phyloP scores from a whole-genome alignment of 1,139 yeast species.

The Yamadazyma membranifaciens region DNA sequence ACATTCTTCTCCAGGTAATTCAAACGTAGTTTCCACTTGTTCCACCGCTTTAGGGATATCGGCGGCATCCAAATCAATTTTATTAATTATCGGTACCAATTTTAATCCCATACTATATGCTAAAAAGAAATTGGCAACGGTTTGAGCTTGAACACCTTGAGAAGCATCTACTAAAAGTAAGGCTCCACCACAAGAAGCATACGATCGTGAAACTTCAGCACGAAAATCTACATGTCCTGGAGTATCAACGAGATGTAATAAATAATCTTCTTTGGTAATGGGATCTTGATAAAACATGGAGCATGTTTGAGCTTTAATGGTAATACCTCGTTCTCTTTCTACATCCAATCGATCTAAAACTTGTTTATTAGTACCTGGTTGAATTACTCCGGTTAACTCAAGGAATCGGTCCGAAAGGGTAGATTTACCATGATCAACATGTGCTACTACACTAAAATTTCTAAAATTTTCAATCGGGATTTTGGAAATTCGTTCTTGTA shows the following conservation, averaged over 20 bases:
- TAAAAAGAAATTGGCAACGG: slow-evolving; percentile 90
- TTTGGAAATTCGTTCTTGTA: slow-evolving; percentile 55
- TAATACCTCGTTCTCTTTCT: slow-evolving; percentile 92
- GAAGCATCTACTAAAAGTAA: slow-evolving; percentile 86
- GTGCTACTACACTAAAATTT: slow-evolving; percentile 94
- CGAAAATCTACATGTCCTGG: slow-evolving; percentile 98
- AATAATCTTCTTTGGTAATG: slow-evolving; percentile 57
- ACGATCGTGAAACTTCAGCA: slow-evolving; percentile 89
- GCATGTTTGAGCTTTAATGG: slow-evolving; percentile 96
- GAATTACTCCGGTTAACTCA: slow-evolving; percentile 86
- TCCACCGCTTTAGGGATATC: slow-evolving; percentile 78
- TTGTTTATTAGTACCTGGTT: slow-evolving; percentile 76
- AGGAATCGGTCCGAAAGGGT: slow-evolving; percentile 84
- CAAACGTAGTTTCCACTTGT: slow-evolving; percentile 83
- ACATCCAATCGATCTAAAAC: slow-evolving; percentile 90
- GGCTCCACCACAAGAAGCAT: slow-evolving; percentile 97
- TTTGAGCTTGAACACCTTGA: slow-evolving; percentile 97
- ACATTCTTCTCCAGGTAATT: slow-evolving; percentile 70
- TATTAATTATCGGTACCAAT: slow-evolving; percentile 86
- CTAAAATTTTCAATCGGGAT: slow-evolving; percentile 84
- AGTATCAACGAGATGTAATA: slow-evolving; percentile 89
- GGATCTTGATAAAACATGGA: slow-evolving; percentile 82
- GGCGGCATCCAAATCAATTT: slow-evolving; percentile 87
- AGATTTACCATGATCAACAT: slow-evolving; percentile 96
- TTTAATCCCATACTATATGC: slow-evolving; percentile 85